These are phyloP conservation scores for Nevesoporus exiguus DNA, from an alignment of 768 basidiomycete species.

Conservation along the genomic window DNA sequence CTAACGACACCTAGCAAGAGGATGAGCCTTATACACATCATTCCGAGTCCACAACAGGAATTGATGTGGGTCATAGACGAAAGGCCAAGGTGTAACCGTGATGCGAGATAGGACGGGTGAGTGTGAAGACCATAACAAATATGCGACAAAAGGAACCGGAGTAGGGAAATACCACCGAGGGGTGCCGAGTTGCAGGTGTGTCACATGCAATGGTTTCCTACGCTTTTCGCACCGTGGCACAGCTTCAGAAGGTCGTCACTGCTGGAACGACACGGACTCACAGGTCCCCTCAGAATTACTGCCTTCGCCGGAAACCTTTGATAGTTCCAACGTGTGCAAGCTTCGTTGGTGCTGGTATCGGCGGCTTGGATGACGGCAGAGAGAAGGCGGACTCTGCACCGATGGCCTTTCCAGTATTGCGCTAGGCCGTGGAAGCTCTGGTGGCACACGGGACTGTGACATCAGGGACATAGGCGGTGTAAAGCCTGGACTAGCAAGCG, in stretches of 20 bases:
- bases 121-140: conserved; percentile 17
- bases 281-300: conserved; percentile 8
- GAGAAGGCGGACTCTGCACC: neutral
- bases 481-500: neutral
- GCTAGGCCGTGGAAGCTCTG: no score
- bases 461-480: conserved; percentile 13
- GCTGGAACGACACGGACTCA: neutral
- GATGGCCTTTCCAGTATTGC: conserved; percentile 3
- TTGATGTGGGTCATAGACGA: conserved; percentile 16
- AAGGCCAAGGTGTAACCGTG: conserved; percentile 7
- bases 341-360: conserved; percentile 21
- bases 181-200: neutral
- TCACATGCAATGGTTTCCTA: conserved; percentile 4
- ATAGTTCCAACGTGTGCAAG: conserved; percentile 23
- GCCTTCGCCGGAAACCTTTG: conserved; percentile 31
- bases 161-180: neutral
- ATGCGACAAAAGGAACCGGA: neutral
- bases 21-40: conserved; percentile 29
- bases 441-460: conserved; percentile 13
- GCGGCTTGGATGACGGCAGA: conserved; percentile 8
- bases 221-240: neutral
- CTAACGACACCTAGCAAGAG: conserved; percentile 12
- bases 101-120: conserved; percentile 3
- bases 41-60: conserved; percentile 32
- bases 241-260: neutral